Conservation (phyloP, 2,329 filamentous ascomycete species). For the Graphiopsis chlorocephala region DNA sequence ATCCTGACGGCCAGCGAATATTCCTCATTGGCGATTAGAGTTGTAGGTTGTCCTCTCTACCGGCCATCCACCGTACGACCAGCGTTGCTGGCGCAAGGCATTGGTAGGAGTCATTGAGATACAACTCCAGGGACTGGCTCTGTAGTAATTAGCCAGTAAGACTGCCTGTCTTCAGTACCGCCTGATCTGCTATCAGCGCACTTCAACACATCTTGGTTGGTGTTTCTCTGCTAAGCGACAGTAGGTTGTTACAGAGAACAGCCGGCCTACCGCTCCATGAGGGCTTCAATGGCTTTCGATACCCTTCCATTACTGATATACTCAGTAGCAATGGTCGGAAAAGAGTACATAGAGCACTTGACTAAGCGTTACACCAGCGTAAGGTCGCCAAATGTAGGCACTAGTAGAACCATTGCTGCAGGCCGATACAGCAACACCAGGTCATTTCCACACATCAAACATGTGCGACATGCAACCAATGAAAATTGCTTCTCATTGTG, state of each 20-base stretch:
- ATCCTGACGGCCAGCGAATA: not conserved
- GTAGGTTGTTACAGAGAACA: not conserved
- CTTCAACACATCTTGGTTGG: not conserved
- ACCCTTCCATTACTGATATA: not conserved
- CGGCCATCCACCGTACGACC: not conserved
- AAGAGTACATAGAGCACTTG: not conserved
- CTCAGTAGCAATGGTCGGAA: not conserved
- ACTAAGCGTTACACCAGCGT: not conserved
- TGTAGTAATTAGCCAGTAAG: not conserved
- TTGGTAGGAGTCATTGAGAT: not conserved
- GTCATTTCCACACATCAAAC: not conserved
- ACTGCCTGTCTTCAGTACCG: not conserved
- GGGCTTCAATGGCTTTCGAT: not conserved
- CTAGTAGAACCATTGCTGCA: not conserved
- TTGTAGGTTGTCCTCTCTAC: not conserved
- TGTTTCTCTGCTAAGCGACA: not conserved
- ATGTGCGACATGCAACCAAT: not conserved
- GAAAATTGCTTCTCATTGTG: not conserved
- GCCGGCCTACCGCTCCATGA: not conserved
- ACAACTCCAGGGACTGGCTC: not conserved
- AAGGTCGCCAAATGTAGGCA: not conserved
- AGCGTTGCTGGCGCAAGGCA: not conserved
- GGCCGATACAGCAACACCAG: not conserved
- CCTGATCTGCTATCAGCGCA: conserved; percentile 1
- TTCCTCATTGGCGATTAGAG: not conserved